Percentiles rank a stretch among this genome's conserved stretches.
Evolutionary conservation across 257 asterid genomes (phyloP).

Genomic region (Solanum piurae): DNA sequence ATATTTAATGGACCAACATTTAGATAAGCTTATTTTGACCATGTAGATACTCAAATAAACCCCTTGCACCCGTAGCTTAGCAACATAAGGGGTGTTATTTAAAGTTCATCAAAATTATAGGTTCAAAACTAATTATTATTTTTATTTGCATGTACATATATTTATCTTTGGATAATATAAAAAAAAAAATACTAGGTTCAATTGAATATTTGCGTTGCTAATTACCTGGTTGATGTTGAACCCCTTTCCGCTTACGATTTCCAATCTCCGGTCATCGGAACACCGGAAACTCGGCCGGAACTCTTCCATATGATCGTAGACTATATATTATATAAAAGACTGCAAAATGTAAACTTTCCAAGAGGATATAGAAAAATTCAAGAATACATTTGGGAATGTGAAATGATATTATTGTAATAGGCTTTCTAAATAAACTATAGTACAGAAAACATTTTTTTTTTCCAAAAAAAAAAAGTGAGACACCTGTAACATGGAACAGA

Average conservation of each 20-base stretch:
- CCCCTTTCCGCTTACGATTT: slow-evolving; percentile 33
- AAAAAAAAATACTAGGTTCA: background rate
- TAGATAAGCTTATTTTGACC: background rate
- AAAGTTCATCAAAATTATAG: background rate
- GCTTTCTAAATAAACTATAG: background rate
- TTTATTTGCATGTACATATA: background rate
- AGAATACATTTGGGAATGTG: background rate
- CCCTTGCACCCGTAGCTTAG: background rate
- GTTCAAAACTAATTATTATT: background rate
- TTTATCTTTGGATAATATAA: background rate
- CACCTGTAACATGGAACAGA: slow-evolving; percentile 18
- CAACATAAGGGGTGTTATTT: background rate
- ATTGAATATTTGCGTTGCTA: background rate
- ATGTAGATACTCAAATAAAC: background rate
- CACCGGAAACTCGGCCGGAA: slow-evolving; percentile 40
- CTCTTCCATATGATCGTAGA: slow-evolving; percentile 4
- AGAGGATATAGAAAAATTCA: background rate
- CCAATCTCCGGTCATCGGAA: slow-evolving; percentile 38
- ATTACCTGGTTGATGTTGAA: background rate
- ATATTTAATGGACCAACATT: background rate
- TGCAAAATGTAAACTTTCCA: background rate
- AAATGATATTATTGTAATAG: background rate
- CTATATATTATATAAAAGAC: background rate
- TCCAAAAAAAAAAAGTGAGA: background rate
- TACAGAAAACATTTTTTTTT: background rate